Base-by-base conservation (phyloP, 2,329 filamentous ascomycete genomes). In the Apiospora saccharicola region DNA sequence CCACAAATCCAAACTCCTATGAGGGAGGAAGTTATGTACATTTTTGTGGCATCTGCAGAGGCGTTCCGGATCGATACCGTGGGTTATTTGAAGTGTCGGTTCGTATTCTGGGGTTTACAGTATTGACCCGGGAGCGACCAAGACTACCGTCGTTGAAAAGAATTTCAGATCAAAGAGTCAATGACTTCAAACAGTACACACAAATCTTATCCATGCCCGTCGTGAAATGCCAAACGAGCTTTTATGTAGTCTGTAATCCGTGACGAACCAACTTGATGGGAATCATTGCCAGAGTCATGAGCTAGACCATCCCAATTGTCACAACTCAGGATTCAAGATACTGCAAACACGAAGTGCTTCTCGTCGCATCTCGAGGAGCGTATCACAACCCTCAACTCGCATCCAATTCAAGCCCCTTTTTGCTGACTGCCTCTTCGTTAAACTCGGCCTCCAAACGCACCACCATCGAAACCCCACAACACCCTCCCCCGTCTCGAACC, bases 1-100 rank as follows among this genome's bases (percentile, higher is more conserved):
- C 22, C 53, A 67, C 41, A 71, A 74, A 76, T 53, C 26, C 34
- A 49, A 57, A 37, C 19, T n/a, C 53, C 16, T n/a, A 19, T 26
- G 13, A 37, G 16, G 53, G 16, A 34, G 51, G 51, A 30, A 34
- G 5, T 16, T 34, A 61, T 61, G 53, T 61, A 61, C 22, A 61
- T 61, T 64, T 64, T 10, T 41, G 57, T 64, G 57, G 57, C 57
- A 64, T 64, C 57, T 64, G 57, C 57, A 41, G 57, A 34, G 57
- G 57, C 57, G 57, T 64, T 64, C 57, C 34, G 57, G 57, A 41
- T 14, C 57, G 57, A 64, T 64, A 64, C 57, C 57, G 57, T 64
- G 57, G 57, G 57, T 61, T 64, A 41, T 64, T 64, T 41, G 10
- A 1, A 64, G 34, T 41, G 57, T 64, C 57, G 10, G 4, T 13